Base-by-base conservation (phyloP, 2,329 filamentous ascomycete species). In the Aspergillus sp. region DNA sequence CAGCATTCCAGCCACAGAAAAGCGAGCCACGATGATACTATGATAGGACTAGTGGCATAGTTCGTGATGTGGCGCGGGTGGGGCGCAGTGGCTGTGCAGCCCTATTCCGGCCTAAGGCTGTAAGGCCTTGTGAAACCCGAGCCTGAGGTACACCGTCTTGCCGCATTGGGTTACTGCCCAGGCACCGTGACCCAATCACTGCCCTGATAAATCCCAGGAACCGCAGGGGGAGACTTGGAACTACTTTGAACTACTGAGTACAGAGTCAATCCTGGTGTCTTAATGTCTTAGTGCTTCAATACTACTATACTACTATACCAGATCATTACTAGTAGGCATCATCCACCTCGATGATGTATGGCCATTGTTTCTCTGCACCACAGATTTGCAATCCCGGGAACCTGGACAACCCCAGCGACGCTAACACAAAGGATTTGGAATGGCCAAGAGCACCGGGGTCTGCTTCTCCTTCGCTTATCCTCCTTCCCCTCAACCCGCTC, bases 1-100 rank as follows among this genome's bases (percentile, higher is more conserved):
- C 65, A 61, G 53, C 17, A 25, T 47, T 60, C 53, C 54, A 64
- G 66, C 66, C 66, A 68, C 66, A 63, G 17, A 57, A 13, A 38
- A 5, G 30, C 39, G 48, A 58, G 55, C 56, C 62, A 62, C 58
- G 54, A 32, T 30, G 8, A 27, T 30, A 42, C 58, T 48, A 42
- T 50, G 21, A 47, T 56, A 56, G 59, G 59, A 50, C 42, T 32
- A 44, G 57, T 54, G 53, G 60, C 54, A 41, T 41, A 49, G 55
- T 52, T 30, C 59, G 59, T 13, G 25, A 27, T 30, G 41, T 41
- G 53, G 59, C 38, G 57, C 55, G 17, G 27, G 59, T 56, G 62
- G 54, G 58, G 36, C 42, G 30, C 44, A 23, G 62, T 64, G 64
- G 64, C 64, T 61, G 62, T 66, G 65, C 54, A 53, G 42, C 23